A percentile compares a stretch with the other conserved stretches of the same genome.
These are phyloP conservation scores for Dactylellina sp. DNA, from an alignment of 2,329 filamentous ascomycete species.

Conservation along the genomic window DNA sequence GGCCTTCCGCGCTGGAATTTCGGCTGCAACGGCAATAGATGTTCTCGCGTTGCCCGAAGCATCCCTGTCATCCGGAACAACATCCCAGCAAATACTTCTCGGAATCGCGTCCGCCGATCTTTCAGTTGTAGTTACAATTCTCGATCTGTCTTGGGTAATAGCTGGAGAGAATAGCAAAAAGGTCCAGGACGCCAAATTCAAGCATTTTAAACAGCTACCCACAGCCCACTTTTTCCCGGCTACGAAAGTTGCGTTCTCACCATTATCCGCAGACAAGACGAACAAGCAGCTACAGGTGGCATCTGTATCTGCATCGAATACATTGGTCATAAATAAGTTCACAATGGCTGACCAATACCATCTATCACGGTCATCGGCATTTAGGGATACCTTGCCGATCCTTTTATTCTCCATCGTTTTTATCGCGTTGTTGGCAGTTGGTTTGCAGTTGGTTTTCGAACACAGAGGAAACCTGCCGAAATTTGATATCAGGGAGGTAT, in stretches of 20 bases:
- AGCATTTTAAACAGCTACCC: constrained; percentile 46
- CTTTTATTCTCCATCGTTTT: constrained; percentile 46
- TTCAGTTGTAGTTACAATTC: constrained; percentile 38
- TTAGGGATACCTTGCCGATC: constrained; percentile 47
- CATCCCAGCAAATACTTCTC: constrained; percentile 40
- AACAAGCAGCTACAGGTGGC: constrained; percentile 43
- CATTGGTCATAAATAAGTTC: constrained; percentile 37
- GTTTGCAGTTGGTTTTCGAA: constrained; percentile 52
- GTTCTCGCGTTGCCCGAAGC: constrained; percentile 32
- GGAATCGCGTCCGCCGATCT: constrained; percentile 52
- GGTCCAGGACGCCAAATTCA: constrained; percentile 52
- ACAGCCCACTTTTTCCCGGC: constrained; percentile 49
- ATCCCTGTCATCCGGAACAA: constrained; percentile 24
- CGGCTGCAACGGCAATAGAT: constrained; percentile 45
- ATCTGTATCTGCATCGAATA: constrained; percentile 52
- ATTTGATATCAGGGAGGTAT: constrained; percentile 54
- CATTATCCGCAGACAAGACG: constrained; percentile 30
- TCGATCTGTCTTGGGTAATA: constrained; percentile 28
- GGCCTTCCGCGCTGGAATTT: constrained; percentile 43
- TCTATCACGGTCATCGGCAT: constrained; percentile 36
- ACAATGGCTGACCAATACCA: constrained; percentile 41
- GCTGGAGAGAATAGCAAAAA: constrained; percentile 27
- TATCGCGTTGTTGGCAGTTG: constrained; percentile 48
- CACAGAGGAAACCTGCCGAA: constrained; percentile 50
- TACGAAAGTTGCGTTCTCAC: constrained; percentile 51